Evolutionary conservation across 352 stramenopile genomes (phyloP), one percentile per base, ranked within the genome.

Genomic region (Thraustotheca clavata): DNA sequence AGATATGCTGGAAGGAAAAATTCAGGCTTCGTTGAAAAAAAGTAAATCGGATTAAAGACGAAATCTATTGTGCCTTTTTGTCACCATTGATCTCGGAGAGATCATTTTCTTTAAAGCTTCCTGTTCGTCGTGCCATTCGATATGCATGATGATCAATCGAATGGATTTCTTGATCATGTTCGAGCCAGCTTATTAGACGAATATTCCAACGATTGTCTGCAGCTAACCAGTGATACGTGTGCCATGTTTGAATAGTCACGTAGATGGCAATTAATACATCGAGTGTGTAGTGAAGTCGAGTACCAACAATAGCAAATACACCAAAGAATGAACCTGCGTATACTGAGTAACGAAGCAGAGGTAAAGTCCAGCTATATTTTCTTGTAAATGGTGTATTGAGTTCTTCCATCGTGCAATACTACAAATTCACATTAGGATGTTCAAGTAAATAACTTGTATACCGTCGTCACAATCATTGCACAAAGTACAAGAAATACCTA

Each of bases 191-290:
- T 29, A 92, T 74, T 33, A 92, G 63, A 4, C 72, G 62, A 73
- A 90, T 87, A 47, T 71, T 79, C 24, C 70, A 73, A 33, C 76
- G 71, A 4, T 83, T 78, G 69, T 92, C 70, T 18, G 74, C 72
- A 43, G 74, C 80, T 24, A 92, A 72, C 83, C 83, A 92, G 70
- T 93, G 83, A 67, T 91, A 93, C 24, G 79, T 91, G 60, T 80
- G 77, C 85, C 85, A 94, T 7, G 89, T 81, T 70, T 92, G 81
- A 18, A 75, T 73, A 39, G 85, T 89, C 60, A 94, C 86, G 76
- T 94, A 94, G 46, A 91, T 76, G 20, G 85, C 84, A 65, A 94
- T 90, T 26, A 94, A 79, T 35, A 94, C 84, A 60, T 94, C 84
- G 3, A 94, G 73, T 26, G 85, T 92, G 70, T 94, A 94, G 71